These are phyloP conservation scores for Candida neerlandica DNA, from an alignment of 1,139 yeast genomes.

Conservation along the genomic window DNA sequence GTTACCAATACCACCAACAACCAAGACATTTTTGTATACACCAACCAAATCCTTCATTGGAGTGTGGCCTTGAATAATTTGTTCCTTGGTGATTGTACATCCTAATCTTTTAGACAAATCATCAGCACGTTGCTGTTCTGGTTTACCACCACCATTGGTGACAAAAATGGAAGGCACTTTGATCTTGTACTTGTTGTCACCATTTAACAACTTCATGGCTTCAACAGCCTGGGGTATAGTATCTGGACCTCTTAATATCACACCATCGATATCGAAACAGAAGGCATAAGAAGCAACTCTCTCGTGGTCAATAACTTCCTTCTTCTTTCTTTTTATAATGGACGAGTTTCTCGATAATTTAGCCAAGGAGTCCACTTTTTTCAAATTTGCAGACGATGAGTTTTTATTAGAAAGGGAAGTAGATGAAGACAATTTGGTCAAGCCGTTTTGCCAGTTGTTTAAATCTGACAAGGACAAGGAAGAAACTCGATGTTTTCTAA, in stretches of 20 bases:
- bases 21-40: constrained; percentile 68
- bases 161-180: constrained; percentile 85
- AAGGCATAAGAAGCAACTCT: constrained; percentile 82
- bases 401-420: constrained; percentile 41
- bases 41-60: constrained; percentile 81
- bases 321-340: constrained; percentile 52
- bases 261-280: constrained; percentile 88
- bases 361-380: constrained; percentile 52
- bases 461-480: constrained; percentile 69
- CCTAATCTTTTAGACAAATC: constrained; percentile 65
- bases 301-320: constrained; percentile 59
- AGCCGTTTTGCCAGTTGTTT: constrained; percentile 59
- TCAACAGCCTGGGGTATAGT: constrained; percentile 76
- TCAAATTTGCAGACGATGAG: constrained; percentile 44
- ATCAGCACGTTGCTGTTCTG: constrained; percentile 69
- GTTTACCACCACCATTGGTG: constrained; percentile 88
- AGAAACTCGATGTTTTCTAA: constrained; percentile 67
- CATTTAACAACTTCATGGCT: constrained; percentile 70
- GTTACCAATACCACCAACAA: constrained; percentile 84
- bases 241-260: constrained; percentile 75
- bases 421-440: constrained; percentile 49
- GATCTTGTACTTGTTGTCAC: constrained; percentile 75
- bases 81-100: constrained; percentile 67
- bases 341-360: constrained; percentile 56
- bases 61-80: constrained; percentile 86